These are phyloP conservation scores for Stagonosporopsis vannaccii DNA, from an alignment of 2,329 filamentous ascomycete species.

Conservation along the genomic window DNA sequence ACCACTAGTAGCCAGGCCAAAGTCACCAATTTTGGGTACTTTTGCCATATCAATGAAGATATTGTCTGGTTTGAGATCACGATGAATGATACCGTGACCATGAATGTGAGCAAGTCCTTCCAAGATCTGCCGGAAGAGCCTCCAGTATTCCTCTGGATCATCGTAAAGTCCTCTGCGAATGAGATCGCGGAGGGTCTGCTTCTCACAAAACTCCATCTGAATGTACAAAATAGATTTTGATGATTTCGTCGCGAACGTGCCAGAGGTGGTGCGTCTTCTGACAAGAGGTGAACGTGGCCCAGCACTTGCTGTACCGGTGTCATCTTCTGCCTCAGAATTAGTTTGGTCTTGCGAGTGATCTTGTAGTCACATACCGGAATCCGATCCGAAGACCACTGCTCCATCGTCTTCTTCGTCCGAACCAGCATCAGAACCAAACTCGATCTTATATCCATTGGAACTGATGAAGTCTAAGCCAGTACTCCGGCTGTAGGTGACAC, in stretches of 20 bases:
- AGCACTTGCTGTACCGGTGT: constrained; percentile 49
- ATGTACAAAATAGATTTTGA: constrained; percentile 86
- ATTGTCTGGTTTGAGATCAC: constrained; percentile 96
- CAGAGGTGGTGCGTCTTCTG: constrained; percentile 53
- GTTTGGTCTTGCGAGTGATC: background rate
- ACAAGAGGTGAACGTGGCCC: constrained; percentile 46
- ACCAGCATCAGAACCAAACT: constrained; percentile 72
- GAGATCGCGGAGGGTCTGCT: constrained; percentile 86
- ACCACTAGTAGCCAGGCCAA: constrained; percentile 90
- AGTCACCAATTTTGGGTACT: constrained; percentile 95
- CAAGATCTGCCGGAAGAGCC: constrained; percentile 87
- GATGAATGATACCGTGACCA: constrained; percentile 87
- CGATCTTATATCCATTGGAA: constrained; percentile 78
- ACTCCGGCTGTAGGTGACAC: constrained; percentile 71
- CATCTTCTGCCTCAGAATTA: constrained; percentile 51
- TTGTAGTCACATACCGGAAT: constrained; percentile 40
- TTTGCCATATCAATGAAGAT: constrained; percentile 92
- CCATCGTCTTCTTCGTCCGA: constrained; percentile 47
- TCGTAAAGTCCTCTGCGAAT: constrained; percentile 78
- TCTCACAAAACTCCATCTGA: constrained; percentile 99
- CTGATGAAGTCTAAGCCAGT: constrained; percentile 92
- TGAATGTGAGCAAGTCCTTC: constrained; percentile 93
- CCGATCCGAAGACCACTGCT: constrained; percentile 47
- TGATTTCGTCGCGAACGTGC: constrained; percentile 57
- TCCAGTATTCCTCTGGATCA: constrained; percentile 82